Base-by-base conservation (phyloP, 2,329 filamentous ascomycete species). In the Chrysoporthe cubensis region DNA sequence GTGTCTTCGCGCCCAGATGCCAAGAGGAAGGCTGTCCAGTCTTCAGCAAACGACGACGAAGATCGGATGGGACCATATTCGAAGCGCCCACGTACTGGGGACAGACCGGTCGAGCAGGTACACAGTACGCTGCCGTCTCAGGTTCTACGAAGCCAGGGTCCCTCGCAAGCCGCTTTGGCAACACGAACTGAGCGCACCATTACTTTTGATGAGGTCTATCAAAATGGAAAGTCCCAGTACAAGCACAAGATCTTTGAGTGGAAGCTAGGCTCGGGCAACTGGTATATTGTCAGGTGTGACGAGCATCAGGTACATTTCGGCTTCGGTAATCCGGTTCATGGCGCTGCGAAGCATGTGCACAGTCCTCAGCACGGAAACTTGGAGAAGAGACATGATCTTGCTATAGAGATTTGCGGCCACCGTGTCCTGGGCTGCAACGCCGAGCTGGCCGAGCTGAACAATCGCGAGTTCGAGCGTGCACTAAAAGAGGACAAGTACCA, bases 271-370 rank as follows among this genome's bases (percentile, higher is more conserved):
- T 75, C 72, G 7, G 66, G 70, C 0, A 66, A 74, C 4, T 81
- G 74, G 71, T 82, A 80, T 64, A 79, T 82, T 6, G 66, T 80
- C 2, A 78, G 76, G 64, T 82, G 80, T 71, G 77, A 80, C 44
- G 74, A 80, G 62, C 80, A 82, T 21, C 64, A 66, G 34, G 72
- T 80, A 8, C 78, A 79, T 34, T 81, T 82, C 68, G 77, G 74
- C 13, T 65, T 62, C 58, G 66, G 66, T 13, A 75, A 76, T 44
- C 76, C 79, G 0, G 66, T 80, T 1, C 64, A 69, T 7, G 80
- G 79, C 21, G 80, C 79, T 1, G 79, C 78, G 0, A 81, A 80
- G 65, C 80, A 82, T 60, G 71, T 82, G 0, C 73, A 74, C 52
- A 73, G 76, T 26, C 67, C 68, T 5, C 63, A 72, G 16, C 80